These are phyloP conservation scores for Lachancea sp. DNA, from an alignment of 805 yeast genomes.

Conservation along the genomic window DNA sequence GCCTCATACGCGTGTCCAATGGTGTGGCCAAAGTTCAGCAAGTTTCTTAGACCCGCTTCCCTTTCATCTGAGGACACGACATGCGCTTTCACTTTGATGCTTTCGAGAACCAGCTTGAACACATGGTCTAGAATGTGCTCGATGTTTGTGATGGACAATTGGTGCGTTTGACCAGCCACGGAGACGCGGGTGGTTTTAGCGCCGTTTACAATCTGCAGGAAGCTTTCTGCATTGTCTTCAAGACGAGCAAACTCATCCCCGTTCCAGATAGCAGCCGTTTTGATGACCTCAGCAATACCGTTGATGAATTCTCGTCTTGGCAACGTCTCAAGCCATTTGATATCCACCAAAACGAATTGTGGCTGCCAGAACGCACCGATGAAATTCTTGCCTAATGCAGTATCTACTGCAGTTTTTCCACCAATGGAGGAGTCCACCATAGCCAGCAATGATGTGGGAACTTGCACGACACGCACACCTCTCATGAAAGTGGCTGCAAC, in stretches of 20 bases:
- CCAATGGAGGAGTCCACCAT: constrained; percentile 99
- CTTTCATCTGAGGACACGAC: constrained; percentile 93
- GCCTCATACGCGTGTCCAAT: constrained; percentile 99
- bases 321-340: constrained; percentile 76
- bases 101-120: constrained; percentile 72
- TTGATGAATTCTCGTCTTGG: constrained; percentile 93
- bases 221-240: constrained; percentile 65
- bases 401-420: constrained; percentile 97
- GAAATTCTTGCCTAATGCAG: constrained; percentile 91
- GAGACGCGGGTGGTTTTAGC: constrained; percentile 15
- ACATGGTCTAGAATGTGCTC: constrained; percentile 65
- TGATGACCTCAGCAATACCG: constrained; percentile 97
- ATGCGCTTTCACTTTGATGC: constrained; percentile 84
- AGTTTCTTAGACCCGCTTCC: constrained; percentile 88
- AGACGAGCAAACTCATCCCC: constrained; percentile 80
- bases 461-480: constrained; percentile 88
- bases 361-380: constrained; percentile 99
- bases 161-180: constrained; percentile 29
- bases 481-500: constrained; percentile 99
- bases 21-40: constrained; percentile 92
- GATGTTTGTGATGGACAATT: constrained; percentile 53
- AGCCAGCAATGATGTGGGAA: constrained; percentile 88
- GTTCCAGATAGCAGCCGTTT: constrained; percentile 98
- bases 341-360: constrained; percentile 76
- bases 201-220: constrained; percentile 58